Evolutionary conservation across 202 grass and related monocot genomes (phyloP).

Genomic region (Carex sylvatica): DNA sequence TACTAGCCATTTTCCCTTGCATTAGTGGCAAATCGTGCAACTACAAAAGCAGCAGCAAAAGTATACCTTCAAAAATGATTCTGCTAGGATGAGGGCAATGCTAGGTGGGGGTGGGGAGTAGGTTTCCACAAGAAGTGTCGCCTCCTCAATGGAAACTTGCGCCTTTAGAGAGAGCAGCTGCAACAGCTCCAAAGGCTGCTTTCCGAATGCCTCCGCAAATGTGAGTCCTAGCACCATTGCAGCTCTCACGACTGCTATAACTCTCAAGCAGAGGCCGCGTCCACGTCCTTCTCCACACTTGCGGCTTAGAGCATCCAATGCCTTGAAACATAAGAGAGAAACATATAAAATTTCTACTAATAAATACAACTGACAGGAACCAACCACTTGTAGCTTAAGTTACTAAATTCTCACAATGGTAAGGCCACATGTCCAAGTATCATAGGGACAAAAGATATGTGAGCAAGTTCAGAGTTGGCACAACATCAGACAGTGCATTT

Average conservation of each 20-base stretch:
- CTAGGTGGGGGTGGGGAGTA: conserved; percentile 68
- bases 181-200: conserved; percentile 79
- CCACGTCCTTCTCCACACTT: conserved; percentile 83
- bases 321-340: conserved; percentile 38
- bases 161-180: conserved; percentile 94
- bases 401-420: not conserved
- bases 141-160: conserved; percentile 87
- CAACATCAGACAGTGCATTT: not conserved
- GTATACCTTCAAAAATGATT: conserved; percentile 85
- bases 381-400: not conserved
- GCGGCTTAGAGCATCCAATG: conserved; percentile 66
- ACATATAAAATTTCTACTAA: not conserved
- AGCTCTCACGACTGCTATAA: conserved; percentile 71
- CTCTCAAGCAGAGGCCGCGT: conserved; percentile 75
- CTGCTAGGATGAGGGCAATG: conserved; percentile 78
- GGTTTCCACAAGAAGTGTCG: conserved; percentile 78
- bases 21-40: not conserved
- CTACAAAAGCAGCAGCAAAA: conserved; percentile 30
- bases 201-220: conserved; percentile 89
- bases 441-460: not conserved
- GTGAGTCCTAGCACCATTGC: conserved; percentile 71
- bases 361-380: not conserved
- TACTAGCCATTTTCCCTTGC: not conserved
- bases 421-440: not conserved
- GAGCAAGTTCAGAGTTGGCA: not conserved